phyloP scores from a whole-genome alignment of 176 grass and related monocot genomes.

The Secale cereale region DNA sequence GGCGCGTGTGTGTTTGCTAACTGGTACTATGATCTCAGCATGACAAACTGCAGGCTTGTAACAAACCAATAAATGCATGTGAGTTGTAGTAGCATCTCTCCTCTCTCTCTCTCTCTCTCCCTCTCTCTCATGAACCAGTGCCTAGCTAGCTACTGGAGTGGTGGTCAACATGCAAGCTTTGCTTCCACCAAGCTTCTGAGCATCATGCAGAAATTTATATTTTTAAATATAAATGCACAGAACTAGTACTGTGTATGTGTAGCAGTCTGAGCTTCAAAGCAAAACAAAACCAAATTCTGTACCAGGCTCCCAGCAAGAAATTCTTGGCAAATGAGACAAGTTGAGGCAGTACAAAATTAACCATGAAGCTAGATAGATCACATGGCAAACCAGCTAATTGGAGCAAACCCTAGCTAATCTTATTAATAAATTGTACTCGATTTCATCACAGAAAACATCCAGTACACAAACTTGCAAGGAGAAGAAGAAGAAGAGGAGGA shows the following conservation, averaged over 20 bases:
- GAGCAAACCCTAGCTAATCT: constrained; percentile 43
- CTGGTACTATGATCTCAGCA: constrained; percentile 5
- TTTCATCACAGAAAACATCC: constrained; percentile 31
- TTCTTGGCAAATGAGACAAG: neutral
- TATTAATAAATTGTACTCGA: constrained; percentile 48
- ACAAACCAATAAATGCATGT: constrained; percentile 38
- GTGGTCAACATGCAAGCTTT: constrained; percentile 29
- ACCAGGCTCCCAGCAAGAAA: constrained; percentile 8
- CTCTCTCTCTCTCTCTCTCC: constrained; percentile 5
- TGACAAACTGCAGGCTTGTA: constrained; percentile 42
- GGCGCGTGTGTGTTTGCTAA: neutral
- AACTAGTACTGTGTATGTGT: neutral
- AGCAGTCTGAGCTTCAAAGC: neutral
- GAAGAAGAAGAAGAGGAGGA: constrained; percentile 25
- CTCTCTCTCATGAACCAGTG: constrained; percentile 14
- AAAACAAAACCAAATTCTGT: neutral
- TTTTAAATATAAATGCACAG: neutral
- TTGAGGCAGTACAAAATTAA: neutral
- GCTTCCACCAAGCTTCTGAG: constrained; percentile 11
- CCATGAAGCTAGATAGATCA: neutral
- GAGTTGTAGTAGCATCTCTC: constrained; percentile 17
- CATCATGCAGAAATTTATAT: constrained; percentile 17
- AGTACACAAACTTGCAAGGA: constrained; percentile 5
- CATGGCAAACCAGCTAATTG: neutral
- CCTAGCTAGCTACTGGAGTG: neutral